Conservation (phyloP, 1,284 basidiomycete genomes). For the Austropuccinia psidii region DNA sequence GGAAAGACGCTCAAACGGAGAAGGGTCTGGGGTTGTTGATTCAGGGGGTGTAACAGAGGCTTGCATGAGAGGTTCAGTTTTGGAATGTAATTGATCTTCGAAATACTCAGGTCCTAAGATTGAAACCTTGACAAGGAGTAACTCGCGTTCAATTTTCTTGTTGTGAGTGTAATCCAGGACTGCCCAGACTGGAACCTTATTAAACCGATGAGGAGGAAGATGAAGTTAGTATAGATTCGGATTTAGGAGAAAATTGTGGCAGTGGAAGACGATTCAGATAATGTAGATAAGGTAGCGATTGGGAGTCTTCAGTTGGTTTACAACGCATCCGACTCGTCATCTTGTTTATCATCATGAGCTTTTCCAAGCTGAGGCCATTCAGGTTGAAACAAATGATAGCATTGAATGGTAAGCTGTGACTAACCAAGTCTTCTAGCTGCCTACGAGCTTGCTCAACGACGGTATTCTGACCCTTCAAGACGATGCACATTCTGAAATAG, state of each 20-base stretch:
- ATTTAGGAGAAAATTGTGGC: neutral
- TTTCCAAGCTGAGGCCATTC: neutral
- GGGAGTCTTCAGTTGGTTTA: neutral
- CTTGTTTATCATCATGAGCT: constrained; percentile 34
- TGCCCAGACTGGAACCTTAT: constrained; percentile 90
- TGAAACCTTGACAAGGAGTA: constrained; percentile 83
- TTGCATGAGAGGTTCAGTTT: neutral
- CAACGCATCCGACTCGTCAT: constrained; percentile 25
- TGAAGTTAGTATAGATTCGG: neutral
- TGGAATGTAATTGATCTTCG: constrained; percentile 64
- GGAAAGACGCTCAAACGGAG: constrained; percentile 55
- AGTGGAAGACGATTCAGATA: constrained; percentile 11
- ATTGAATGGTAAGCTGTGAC: constrained; percentile 46
- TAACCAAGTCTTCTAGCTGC: constrained; percentile 84
- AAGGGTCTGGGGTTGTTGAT: constrained; percentile 40
- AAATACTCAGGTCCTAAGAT: constrained; percentile 97
- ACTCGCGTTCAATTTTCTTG: constrained; percentile 73
- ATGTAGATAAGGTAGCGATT: constrained; percentile 34
- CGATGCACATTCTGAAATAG: constrained; percentile 71
- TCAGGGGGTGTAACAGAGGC: constrained; percentile 29
- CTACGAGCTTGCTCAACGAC: constrained; percentile 93
- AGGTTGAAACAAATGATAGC: neutral
- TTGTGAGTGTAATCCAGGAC: constrained; percentile 89
- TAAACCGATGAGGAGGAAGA: neutral
- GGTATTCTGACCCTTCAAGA: constrained; percentile 90